phyloP scores from a whole-genome alignment of 2,329 filamentous ascomycete species.

The Phaeosphaeriaceae sp. region DNA sequence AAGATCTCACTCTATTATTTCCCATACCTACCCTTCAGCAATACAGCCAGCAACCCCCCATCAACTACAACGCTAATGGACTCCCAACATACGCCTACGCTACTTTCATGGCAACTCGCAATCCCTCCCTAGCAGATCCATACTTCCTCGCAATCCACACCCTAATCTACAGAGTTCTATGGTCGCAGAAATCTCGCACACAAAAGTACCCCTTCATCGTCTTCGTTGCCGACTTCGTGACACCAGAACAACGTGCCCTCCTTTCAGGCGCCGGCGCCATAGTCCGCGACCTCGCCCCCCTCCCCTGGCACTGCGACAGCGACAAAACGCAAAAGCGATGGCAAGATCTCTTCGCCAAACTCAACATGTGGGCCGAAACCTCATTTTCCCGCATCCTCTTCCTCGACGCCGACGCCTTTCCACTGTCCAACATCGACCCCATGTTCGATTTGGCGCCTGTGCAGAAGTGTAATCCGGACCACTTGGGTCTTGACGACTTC shows the following conservation, averaged over 20 bases:
- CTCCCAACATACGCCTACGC: conserved; percentile 35
- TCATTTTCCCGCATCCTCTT: conserved; percentile 41
- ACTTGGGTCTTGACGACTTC: conserved; percentile 35
- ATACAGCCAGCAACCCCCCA: conserved; percentile 26
- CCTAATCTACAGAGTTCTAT: conserved; percentile 41
- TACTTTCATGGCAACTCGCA: conserved; percentile 41
- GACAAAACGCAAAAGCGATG: conserved; percentile 31
- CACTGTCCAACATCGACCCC: conserved; percentile 35
- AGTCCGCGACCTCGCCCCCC: conserved; percentile 37
- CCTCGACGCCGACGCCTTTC: conserved; percentile 45
- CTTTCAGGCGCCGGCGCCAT: conserved; percentile 42
- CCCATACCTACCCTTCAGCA: conserved; percentile 22
- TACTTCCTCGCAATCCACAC: conserved; percentile 46
- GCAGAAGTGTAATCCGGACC: conserved; percentile 27
- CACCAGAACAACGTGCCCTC: conserved; percentile 35
- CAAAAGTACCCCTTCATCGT: conserved; percentile 38
- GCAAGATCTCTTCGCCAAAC: conserved; percentile 45
- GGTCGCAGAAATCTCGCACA: conserved; percentile 36
- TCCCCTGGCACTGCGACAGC: conserved; percentile 37
- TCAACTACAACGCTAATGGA: conserved; percentile 28
- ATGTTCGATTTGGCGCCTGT: conserved; percentile 35
- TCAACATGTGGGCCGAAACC: conserved; percentile 45
- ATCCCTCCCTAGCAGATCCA: conserved; percentile 40
- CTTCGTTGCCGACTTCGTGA: conserved; percentile 43
- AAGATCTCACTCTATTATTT: conserved; percentile 33